phyloP scores from a whole-genome alignment of 768 basidiomycete genomes.

The Calvatia gigantea region DNA sequence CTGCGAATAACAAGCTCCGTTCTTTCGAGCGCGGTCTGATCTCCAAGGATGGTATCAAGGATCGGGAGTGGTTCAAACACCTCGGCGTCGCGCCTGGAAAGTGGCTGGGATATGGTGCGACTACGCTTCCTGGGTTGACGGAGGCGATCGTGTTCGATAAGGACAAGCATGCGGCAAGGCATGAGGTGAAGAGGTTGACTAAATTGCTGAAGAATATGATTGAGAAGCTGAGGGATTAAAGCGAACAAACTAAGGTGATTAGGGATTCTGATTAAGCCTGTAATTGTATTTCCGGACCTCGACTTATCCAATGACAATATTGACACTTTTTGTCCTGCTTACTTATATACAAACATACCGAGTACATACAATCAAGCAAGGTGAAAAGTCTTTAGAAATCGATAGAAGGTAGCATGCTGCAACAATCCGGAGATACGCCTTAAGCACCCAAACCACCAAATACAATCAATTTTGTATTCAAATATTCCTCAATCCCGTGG shows the following conservation, averaged over 20 bases:
- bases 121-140: constrained; percentile 76
- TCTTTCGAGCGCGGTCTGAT: constrained; percentile 75
- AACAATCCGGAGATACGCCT: background rate
- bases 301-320: too few species aligned
- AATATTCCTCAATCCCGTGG: constrained; percentile 87
- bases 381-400: background rate
- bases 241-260: background rate
- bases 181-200: constrained; percentile 56
- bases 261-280: background rate
- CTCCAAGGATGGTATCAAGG: constrained; percentile 64
- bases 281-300: too few species aligned
- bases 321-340: background rate
- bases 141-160: constrained; percentile 74
- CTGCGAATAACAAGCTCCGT: constrained; percentile 55
- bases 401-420: background rate
- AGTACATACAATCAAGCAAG: background rate
- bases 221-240: constrained; percentile 31
- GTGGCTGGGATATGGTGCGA: constrained; percentile 82
- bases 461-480: constrained; percentile 77
- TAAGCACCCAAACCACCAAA: constrained; percentile 62
- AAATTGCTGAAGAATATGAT: constrained; percentile 50
- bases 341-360: background rate
- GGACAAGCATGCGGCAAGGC: constrained; percentile 54
- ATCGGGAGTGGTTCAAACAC: constrained; percentile 78
- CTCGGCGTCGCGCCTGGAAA: constrained; percentile 79